Base-by-base conservation (phyloP, 2,329 filamentous ascomycete genomes). In the Talaromyces verruculosus region DNA sequence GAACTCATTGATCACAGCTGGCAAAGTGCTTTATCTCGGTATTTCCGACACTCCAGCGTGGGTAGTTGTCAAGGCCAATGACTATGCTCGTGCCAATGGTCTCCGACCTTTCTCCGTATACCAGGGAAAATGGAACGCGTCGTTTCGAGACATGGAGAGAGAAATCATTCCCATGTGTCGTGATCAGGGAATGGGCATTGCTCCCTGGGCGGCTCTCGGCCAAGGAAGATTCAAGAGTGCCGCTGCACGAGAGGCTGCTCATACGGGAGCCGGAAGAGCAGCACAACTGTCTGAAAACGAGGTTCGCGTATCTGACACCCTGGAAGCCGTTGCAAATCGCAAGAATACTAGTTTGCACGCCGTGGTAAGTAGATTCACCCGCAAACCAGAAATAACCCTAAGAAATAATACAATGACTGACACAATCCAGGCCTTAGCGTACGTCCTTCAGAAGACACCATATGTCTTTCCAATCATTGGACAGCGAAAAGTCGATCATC, bases 131-230 rank as follows among this genome's bases (percentile, higher is more conserved):
- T 80, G 77, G 77, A 79, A 78, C 53, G 72, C 78, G 37, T 72
- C 77, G 71, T 41, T 69, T 6, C 72, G 78, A 5, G 78, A 80
- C 63, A 74, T 80, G n/a, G 78, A 80, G 69, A 72, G 75, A 4
- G 78, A 80, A 0, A 78, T 80, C 19, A 73, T 80, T 59, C 78
- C 78, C n/a, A 79, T 80, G 78, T 74, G 74, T 1, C 71, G 73
- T 0, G 73, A 79, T 65, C 77, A 77, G 63, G 78, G 78, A 22
- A 80, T 80, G 82, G 82, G 75, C 30, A 69, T 88, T 6, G 77
- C 81, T 0, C 87, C 88, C 0, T 91, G 86, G 86, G 87, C 85
- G 57, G 84, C 83, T 0, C 76, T 88, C 5, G 85, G 85, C 17
- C 73, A 79, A 3, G 84, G 84, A 35, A 77, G 80, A 63, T 85